These are phyloP conservation scores for Solanum sejunctum DNA, from an alignment of 257 asterid species.

Conservation along the genomic window DNA sequence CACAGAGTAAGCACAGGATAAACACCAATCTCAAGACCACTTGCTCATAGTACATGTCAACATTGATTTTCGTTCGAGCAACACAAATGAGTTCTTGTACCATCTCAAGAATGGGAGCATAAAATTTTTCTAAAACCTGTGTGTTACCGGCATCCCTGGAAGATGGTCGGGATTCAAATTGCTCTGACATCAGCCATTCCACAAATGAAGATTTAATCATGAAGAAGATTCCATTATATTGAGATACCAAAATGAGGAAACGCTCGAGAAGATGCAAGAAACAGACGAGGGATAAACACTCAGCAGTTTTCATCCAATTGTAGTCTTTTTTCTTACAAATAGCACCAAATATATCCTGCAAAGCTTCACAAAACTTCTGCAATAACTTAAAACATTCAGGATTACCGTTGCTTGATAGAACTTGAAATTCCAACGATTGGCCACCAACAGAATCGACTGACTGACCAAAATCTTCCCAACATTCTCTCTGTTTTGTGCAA, in stretches of 20 bases:
- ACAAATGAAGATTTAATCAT: slow-evolving; percentile 29
- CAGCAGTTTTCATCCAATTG: slow-evolving; percentile 9
- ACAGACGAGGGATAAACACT: slow-evolving; percentile 35
- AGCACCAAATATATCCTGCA: slow-evolving; percentile 14
- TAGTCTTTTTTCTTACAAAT: slow-evolving; percentile 8
- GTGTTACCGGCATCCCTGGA: neutral
- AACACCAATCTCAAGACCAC: slow-evolving; percentile 32
- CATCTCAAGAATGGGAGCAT: slow-evolving; percentile 2
- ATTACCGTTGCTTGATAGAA: neutral
- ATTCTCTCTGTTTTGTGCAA: neutral
- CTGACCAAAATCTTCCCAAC: neutral
- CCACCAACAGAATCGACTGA: neutral
- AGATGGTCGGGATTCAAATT: slow-evolving; percentile 3
- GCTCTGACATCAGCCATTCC: slow-evolving; percentile 26
- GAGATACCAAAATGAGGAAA: slow-evolving; percentile 29
- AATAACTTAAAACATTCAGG: neutral
- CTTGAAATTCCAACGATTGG: neutral
- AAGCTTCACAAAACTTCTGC: slow-evolving; percentile 10
- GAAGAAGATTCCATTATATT: slow-evolving; percentile 18
- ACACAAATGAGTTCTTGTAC: slow-evolving; percentile 11
- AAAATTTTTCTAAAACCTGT: neutral
- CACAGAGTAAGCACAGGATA: slow-evolving; percentile 28
- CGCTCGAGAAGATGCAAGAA: slow-evolving; percentile 53
- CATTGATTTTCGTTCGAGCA: neutral
- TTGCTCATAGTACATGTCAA: slow-evolving; percentile 13